phyloP scores from a whole-genome alignment of 345 rosid genomes.

The Populus pruinosa region DNA sequence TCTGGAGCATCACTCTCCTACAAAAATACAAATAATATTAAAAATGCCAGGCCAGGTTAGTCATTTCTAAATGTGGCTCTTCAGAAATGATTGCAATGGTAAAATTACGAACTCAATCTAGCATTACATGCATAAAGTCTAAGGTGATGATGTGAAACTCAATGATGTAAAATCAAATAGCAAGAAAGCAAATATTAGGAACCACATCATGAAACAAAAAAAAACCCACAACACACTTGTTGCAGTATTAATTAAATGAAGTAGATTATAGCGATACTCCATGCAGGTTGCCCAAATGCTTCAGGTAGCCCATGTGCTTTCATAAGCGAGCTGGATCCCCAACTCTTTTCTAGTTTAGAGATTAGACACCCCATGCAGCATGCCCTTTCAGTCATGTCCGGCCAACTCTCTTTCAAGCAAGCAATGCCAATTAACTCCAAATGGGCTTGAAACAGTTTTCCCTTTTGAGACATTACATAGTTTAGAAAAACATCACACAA shows the following conservation, averaged over 20 bases:
- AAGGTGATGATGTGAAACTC: slow-evolving; percentile 6
- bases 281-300: not conserved
- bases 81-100: not conserved
- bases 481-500: not conserved
- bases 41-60: not conserved
- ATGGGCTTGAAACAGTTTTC: not conserved
- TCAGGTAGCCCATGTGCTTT: not conserved
- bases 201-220: not conserved
- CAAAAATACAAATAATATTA: slow-evolving; percentile 7
- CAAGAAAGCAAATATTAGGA: not conserved
- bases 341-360: not conserved
- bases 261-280: not conserved
- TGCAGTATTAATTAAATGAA: not conserved
- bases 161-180: not conserved
- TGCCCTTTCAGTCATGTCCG: not conserved
- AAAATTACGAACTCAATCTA: not conserved
- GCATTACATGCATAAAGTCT: not conserved
- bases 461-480: not conserved
- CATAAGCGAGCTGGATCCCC: not conserved
- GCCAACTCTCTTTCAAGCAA: slow-evolving; percentile 1
- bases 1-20: slow-evolving; percentile 89
- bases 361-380: not conserved
- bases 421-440: not conserved
- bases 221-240: not conserved
- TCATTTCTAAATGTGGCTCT: not conserved